phyloP scores from a whole-genome alignment of 257 asterid genomes.

The Solanum chilense region DNA sequence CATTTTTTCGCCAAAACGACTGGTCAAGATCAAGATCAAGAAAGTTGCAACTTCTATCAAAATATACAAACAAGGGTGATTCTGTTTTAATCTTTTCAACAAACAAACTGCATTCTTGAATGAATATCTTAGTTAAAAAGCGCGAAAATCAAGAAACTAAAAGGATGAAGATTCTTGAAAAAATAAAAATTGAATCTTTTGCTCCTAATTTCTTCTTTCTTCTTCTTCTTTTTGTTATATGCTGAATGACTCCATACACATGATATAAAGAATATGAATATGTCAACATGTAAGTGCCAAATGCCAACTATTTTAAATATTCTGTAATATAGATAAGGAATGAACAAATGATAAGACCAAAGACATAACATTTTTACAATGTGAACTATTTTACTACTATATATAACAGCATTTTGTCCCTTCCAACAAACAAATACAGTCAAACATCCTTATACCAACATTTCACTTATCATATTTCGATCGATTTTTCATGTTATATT shows the following conservation, averaged over 20 bases:
- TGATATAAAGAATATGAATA: slow-evolving; percentile 11
- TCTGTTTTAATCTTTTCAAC: background rate
- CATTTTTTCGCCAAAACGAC: background rate
- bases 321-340: slow-evolving; percentile 29
- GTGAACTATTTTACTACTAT: background rate
- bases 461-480: background rate
- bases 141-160: background rate
- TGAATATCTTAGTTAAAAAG: slow-evolving; percentile 1
- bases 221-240: slow-evolving; percentile 6
- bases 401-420: slow-evolving; percentile 12
- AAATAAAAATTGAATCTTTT: background rate
- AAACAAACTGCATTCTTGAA: background rate
- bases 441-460: background rate
- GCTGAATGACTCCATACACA: slow-evolving; percentile 24
- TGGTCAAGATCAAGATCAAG: background rate
- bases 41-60: background rate
- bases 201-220: background rate
- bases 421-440: background rate
- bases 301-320: slow-evolving; percentile 13
- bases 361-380: slow-evolving; percentile 8
- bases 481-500: background rate
- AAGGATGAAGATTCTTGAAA: background rate
- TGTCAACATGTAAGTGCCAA: slow-evolving; percentile 19
- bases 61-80: background rate
- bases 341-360: slow-evolving; percentile 44